Conservation (phyloP, 495 filamentous ascomycete genomes). For the Hyaloscypha bicolor region DNA sequence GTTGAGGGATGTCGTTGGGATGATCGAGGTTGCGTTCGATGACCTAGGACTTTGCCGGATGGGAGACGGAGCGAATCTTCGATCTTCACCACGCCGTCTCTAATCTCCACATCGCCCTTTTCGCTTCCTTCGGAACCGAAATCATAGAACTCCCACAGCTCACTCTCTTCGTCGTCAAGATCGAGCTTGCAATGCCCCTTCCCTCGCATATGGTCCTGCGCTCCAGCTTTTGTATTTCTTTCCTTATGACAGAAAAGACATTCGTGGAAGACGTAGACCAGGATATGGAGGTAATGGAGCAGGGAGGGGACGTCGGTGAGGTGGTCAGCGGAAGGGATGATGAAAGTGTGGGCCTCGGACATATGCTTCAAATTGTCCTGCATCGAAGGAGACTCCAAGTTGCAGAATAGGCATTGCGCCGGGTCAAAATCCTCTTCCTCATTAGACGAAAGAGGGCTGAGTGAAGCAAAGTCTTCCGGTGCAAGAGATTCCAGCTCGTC, state of each 20-base stretch:
- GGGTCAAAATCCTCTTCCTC: conserved; percentile 24
- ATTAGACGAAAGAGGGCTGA: not conserved
- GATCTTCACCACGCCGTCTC: conserved; percentile 15
- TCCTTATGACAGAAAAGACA: conserved; percentile 37
- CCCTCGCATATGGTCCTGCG: conserved; percentile 38
- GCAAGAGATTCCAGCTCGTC: not conserved
- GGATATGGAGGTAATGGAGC: conserved; percentile 34
- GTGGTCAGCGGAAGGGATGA: conserved; percentile 32
- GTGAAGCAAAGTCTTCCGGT: conserved; percentile 4
- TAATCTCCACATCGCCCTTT: conserved; percentile 12
- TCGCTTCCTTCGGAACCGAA: conserved; percentile 17
- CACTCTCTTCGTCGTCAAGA: conserved; percentile 20
- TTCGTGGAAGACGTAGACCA: conserved; percentile 37
- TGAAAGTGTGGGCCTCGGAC: conserved; percentile 37
- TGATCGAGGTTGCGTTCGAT: conserved; percentile 25
- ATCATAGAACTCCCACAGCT: conserved; percentile 36
- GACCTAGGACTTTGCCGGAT: conserved; percentile 37
- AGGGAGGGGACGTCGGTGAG: conserved; percentile 37
- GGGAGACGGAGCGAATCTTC: conserved; percentile 33
- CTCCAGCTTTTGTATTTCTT: conserved; percentile 30
- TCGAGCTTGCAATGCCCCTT: conserved; percentile 41
- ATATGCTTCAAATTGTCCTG: conserved; percentile 37
- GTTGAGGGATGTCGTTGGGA: conserved; percentile 16
- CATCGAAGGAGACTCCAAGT: conserved; percentile 27
- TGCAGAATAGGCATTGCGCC: conserved; percentile 36